Evolutionary conservation across 371 early-diverging fungal genomes (phyloP).

Genomic region (Syncephalastrum sp.): DNA sequence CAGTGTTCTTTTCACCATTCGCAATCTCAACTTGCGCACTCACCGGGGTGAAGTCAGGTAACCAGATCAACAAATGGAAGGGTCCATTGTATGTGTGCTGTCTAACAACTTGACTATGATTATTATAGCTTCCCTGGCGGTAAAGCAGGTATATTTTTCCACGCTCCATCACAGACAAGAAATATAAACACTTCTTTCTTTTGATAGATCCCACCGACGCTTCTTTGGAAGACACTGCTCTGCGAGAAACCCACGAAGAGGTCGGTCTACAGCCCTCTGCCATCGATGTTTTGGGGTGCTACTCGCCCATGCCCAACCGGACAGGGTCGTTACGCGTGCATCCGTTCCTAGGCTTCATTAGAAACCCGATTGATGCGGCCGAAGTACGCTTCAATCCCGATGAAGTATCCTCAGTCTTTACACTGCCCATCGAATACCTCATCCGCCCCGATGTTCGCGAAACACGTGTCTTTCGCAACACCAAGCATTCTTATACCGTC

Average conservation of each 20-base stretch:
- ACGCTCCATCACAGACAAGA: conserved; percentile 2
- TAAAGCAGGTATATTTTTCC: conserved; percentile 46
- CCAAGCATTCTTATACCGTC: conserved; percentile 58
- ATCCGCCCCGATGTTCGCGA: conserved; percentile 47
- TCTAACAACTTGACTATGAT: background rate
- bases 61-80: background rate
- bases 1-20: conserved; percentile 80
- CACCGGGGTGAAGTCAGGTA: conserved; percentile 84
- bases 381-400: conserved; percentile 51
- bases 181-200: background rate
- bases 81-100: background rate
- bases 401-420: conserved; percentile 75
- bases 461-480: conserved; percentile 60
- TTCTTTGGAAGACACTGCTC: conserved; percentile 63
- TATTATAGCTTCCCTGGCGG: conserved; percentile 75
- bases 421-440: conserved; percentile 66
- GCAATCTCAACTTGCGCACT: conserved; percentile 64
- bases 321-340: conserved; percentile 66
- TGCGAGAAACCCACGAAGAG: conserved; percentile 87
- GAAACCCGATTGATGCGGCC: conserved; percentile 30
- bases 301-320: conserved; percentile 67
- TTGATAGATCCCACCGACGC: conserved; percentile 52
- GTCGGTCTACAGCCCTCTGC: conserved; percentile 54
- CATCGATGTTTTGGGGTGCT: conserved; percentile 67
- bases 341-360: conserved; percentile 72